phyloP scores from a whole-genome alignment of 163 green algal genomes.

The Chlorella variabilis region DNA sequence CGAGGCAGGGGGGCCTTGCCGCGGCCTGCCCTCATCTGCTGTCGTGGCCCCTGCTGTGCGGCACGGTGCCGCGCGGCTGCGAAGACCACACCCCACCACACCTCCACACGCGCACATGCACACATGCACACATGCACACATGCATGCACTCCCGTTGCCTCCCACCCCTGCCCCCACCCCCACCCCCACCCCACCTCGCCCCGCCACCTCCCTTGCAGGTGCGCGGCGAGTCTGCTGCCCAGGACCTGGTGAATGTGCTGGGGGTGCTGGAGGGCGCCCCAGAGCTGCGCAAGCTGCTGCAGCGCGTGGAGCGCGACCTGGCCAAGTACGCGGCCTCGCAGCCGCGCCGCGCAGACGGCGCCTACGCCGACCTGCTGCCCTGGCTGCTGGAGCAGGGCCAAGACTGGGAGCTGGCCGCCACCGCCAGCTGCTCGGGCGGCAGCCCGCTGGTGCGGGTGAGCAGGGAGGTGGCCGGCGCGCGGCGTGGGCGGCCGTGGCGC shows the following conservation, averaged over 20 bases:
- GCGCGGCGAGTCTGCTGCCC: conserved; percentile 27
- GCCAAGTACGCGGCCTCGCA: conserved; percentile 47
- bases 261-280: conserved; percentile 59
- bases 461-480: background rate
- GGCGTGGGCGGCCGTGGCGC: no score
- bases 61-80: no score
- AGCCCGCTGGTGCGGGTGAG: conserved; percentile 38
- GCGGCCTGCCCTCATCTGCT: no score
- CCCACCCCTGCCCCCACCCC: no score
- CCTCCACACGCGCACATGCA: no score
- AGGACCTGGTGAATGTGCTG: conserved; percentile 62
- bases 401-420: conserved; percentile 72
- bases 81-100: no score
- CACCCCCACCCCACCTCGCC: background rate
- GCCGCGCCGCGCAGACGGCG: conserved; percentile 54
- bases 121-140: no score
- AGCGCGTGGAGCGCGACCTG: conserved; percentile 61
- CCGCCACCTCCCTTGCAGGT: conserved; percentile 2
- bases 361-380: conserved; percentile 70
- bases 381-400: conserved; percentile 71
- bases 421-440: conserved; percentile 36
- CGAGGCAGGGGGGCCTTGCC: no score
- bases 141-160: no score
- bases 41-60: no score
- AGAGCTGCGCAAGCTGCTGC: conserved; percentile 68